These are phyloP conservation scores for Diddensiella santjacobensis DNA, from an alignment of 805 yeast species.

Conservation along the genomic window DNA sequence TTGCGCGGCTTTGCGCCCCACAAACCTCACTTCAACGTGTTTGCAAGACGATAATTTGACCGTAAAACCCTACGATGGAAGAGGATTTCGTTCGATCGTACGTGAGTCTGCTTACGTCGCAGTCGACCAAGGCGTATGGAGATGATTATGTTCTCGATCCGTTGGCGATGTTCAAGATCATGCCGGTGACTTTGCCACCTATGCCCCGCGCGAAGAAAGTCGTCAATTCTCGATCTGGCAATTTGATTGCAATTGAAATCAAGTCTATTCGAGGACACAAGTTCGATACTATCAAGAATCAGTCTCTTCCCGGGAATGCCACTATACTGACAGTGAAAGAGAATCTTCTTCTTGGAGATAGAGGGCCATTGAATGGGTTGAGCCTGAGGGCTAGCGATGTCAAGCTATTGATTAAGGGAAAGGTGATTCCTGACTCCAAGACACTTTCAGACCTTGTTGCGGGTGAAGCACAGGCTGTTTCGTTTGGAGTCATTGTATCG, in stretches of 20 bases:
- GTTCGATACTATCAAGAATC: slow-evolving; percentile 39
- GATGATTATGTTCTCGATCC: slow-evolving; percentile 4
- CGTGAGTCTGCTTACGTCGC: slow-evolving; percentile 10
- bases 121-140: background rate
- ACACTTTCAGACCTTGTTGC: slow-evolving; percentile 34
- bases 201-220: slow-evolving; percentile 16
- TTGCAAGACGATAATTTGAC: too few relatives aligned
- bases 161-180: slow-evolving; percentile 2
- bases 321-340: slow-evolving; percentile 31
- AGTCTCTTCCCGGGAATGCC: slow-evolving; percentile 22
- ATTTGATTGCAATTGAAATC: slow-evolving; percentile 36
- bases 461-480: slow-evolving; percentile 31
- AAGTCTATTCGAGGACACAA: slow-evolving; percentile 75
- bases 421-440: slow-evolving; percentile 54
- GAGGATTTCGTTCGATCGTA: slow-evolving; percentile 16
- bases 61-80: too few relatives aligned
- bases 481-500: slow-evolving; percentile 34
- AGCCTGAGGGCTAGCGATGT: slow-evolving; percentile 29
- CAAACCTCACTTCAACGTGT: too few relatives aligned
- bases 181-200: slow-evolving; percentile 8
- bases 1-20: too few relatives aligned
- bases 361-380: slow-evolving; percentile 21
- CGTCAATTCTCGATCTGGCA: slow-evolving; percentile 2
- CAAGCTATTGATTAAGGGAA: slow-evolving; percentile 56
- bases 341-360: slow-evolving; percentile 29